Conservation (phyloP, 768 basidiomycete species). For the Auriscalpium orientale region DNA sequence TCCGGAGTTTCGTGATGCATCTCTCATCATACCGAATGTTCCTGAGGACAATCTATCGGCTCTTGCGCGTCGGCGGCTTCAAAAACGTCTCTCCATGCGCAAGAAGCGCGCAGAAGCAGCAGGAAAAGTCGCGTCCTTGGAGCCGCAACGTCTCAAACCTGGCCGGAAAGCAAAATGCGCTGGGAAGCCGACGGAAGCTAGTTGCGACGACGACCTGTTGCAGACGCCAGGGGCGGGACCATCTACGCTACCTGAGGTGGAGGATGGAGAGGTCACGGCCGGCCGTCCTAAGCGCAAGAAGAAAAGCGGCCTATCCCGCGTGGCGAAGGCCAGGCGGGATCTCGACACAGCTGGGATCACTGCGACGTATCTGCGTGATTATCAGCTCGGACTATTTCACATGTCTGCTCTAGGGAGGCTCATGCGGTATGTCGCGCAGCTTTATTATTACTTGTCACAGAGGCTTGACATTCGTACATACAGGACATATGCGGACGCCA, state of each 20-base stretch:
- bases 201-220: too few species aligned
- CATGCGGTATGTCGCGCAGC: slow-evolving; percentile 29
- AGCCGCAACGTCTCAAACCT: slow-evolving; percentile 30
- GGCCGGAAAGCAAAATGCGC: slow-evolving; percentile 24
- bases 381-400: slow-evolving; percentile 44
- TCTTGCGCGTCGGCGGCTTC: slow-evolving; percentile 40
- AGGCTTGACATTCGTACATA: not conserved
- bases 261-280: slow-evolving; percentile 9
- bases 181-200: not conserved
- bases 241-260: too few species aligned
- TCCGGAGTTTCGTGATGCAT: too few species aligned
- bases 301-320: slow-evolving; percentile 34
- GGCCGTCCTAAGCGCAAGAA: slow-evolving; percentile 7
- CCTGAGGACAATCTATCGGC: too few species aligned
- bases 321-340: slow-evolving; percentile 35
- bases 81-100: slow-evolving; percentile 68
- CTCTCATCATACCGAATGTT: too few species aligned
- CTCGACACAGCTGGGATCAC: slow-evolving; percentile 41
- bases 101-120: slow-evolving; percentile 48
- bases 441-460: not conserved
- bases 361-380: slow-evolving; percentile 30
- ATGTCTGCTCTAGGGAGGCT: slow-evolving; percentile 30
- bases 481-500: not conserved
- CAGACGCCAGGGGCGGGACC: too few species aligned
- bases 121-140: slow-evolving; percentile 28